Conservation (phyloP, 192 early-diverging fungal species). For the Podila epigama region DNA sequence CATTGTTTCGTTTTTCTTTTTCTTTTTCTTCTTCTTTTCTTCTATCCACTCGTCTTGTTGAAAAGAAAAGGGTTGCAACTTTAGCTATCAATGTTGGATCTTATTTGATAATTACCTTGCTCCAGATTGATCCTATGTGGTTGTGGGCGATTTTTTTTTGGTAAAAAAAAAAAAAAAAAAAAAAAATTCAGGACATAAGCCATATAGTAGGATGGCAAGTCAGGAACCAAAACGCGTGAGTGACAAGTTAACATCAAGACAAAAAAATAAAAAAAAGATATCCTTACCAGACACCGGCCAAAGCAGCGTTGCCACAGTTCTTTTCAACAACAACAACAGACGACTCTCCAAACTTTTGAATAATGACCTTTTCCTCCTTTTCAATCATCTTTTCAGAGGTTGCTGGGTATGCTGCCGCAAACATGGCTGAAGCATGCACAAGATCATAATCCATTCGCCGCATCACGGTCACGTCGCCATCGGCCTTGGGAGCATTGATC, state of each 20-base stretch:
- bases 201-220: no score
- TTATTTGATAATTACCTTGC: background rate
- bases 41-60: background rate
- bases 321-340: slow-evolving; percentile 12
- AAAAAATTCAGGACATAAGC: no score
- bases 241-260: background rate
- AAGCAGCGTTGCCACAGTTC: background rate
- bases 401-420: slow-evolving; percentile 21
- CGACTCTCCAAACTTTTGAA: slow-evolving; percentile 9
- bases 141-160: background rate
- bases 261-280: background rate
- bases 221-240: no score
- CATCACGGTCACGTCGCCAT: slow-evolving; percentile 30
- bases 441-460: slow-evolving; percentile 34
- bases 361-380: slow-evolving; percentile 6
- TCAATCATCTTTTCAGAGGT: slow-evolving; percentile 4
- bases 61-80: background rate
- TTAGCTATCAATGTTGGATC: no score
- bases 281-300: slow-evolving; percentile 30
- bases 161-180: background rate
- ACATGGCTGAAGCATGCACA: slow-evolving; percentile 22
- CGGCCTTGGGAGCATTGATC: slow-evolving; percentile 18
- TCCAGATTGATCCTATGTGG: background rate
- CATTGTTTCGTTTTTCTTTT: background rate
- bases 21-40: background rate